A percentile compares a stretch with the other conserved stretches of the same genome.
phyloP scores from a whole-genome alignment of 305 asterid genomes.

The Lippia alba region DNA sequence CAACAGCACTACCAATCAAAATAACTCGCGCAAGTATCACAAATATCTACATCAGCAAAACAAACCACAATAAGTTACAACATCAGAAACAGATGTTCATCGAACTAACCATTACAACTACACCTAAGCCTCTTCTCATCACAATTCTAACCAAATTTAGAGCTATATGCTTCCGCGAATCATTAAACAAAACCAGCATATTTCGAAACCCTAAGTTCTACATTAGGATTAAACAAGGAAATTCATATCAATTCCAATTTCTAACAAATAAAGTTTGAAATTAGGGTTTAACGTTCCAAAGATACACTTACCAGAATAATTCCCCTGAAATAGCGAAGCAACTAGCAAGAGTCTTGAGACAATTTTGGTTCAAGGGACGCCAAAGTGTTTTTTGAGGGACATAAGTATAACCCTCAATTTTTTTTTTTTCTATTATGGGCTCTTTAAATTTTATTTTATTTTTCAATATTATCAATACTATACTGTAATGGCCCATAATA shows the following conservation, averaged over 20 bases:
- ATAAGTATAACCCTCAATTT: no score
- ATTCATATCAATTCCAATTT: not conserved
- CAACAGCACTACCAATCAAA: conserved; percentile 7
- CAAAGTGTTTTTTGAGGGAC: no score
- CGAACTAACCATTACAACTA: not conserved
- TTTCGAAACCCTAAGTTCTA: conserved; percentile 34
- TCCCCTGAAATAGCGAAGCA: no score
- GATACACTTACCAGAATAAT: conserved; percentile 25
- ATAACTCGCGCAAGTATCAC: conserved; percentile 17
- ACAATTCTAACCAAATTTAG: not conserved
- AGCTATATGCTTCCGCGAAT: conserved; percentile 16
- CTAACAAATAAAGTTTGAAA: conserved; percentile 11
- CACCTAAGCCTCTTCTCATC: not conserved
- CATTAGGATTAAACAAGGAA: conserved; percentile 1
- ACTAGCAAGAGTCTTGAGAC: no score
- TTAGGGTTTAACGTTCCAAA: conserved; percentile 41
- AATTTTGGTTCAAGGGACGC: no score
- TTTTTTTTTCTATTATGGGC: no score
- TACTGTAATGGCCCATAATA: no score
- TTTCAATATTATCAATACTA: no score
- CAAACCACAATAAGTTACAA: conserved; percentile 17
- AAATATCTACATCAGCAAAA: conserved; percentile 29
- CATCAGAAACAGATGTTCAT: not conserved
- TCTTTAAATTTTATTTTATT: no score
- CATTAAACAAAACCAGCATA: conserved; percentile 3